phyloP scores from a whole-genome alignment of 345 rosid species.

The rapeseed (Brassica napus) region Da-Ae NC_063446.1:36570001-36570500 shows the following conservation, averaged over 20 bases:
- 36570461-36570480: neutral
- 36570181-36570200: neutral
- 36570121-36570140: neutral
- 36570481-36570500: neutral
- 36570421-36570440: neutral
- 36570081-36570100: neutral
- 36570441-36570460: neutral
- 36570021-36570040: neutral
- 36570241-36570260: neutral
- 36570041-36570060: neutral
- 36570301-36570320: neutral
- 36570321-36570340: neutral
- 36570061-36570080: neutral
- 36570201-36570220: neutral
- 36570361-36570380: neutral
- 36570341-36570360: conserved; percentile 15
- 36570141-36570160: neutral
- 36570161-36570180: neutral
- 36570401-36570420: conserved; percentile 7
- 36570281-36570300: neutral
- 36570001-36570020: neutral
- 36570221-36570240: neutral
- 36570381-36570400: neutral
- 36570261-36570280: neutral
- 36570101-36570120: neutral